Conservation (phyloP, 148 eudicot species). For the Cornus controversa region DNA sequence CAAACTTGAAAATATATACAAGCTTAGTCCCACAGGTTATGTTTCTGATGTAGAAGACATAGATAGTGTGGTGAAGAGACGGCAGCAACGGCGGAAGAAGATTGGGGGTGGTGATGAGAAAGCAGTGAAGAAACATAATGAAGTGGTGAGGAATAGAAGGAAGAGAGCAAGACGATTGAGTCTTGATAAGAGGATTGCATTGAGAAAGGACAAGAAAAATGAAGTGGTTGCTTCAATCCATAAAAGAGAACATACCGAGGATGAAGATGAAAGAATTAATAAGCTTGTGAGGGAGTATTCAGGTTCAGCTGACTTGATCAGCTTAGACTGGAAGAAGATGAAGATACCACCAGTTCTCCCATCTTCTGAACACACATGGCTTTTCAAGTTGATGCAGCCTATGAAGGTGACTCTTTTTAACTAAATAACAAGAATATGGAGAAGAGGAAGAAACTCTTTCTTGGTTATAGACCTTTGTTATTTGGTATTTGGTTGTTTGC, state of each 20-base stretch:
- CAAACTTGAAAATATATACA: conserved; percentile 73
- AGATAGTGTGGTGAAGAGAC: conserved; percentile 32
- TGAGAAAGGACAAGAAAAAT: conserved; percentile 59
- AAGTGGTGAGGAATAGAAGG: conserved; percentile 53
- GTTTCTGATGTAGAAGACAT: conserved; percentile 29
- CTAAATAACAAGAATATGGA: not conserved
- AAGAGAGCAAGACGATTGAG: conserved; percentile 54
- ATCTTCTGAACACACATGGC: conserved; percentile 80
- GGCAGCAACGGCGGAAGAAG: conserved; percentile 39
- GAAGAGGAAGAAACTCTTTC: not conserved
- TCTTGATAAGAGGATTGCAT: conserved; percentile 70
- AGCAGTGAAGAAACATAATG: conserved; percentile 21
- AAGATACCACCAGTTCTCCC: conserved; percentile 95
- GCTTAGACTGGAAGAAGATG: conserved; percentile 95
- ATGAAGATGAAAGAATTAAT: conserved; percentile 55
- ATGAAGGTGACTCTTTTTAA: conserved; percentile 56
- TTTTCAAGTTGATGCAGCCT: conserved; percentile 89
- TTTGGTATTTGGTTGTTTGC: not conserved
- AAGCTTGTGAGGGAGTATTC: conserved; percentile 77
- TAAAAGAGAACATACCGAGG: conserved; percentile 30
- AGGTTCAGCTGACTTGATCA: conserved; percentile 58
- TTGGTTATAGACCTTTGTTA: not conserved
- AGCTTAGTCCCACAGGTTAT: conserved; percentile 53
- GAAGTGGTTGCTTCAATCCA: conserved; percentile 21
- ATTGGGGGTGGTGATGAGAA: conserved; percentile 32